Evolutionary conservation across 257 asterid species (phyloP).

Genomic region (Solanum bulbocastanum): DNA sequence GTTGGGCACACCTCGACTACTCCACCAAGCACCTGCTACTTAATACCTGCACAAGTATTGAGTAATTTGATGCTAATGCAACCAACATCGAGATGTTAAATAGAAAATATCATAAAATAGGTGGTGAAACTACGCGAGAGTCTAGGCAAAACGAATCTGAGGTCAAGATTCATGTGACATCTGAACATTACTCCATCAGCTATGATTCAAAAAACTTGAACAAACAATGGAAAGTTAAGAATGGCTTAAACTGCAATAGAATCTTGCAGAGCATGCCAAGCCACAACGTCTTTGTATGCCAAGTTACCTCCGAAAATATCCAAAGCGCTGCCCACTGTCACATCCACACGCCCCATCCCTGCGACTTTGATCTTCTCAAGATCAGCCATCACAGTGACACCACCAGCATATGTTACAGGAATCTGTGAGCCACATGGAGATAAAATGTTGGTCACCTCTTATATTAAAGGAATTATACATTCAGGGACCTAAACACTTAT

Average conservation of each 20-base stretch:
- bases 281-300: constrained; percentile 75
- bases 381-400: constrained; percentile 71
- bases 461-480: background rate
- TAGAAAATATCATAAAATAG: background rate
- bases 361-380: constrained; percentile 70
- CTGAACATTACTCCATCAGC: background rate
- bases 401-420: constrained; percentile 96
- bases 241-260: constrained; percentile 23
- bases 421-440: constrained; percentile 31
- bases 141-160: background rate
- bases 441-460: background rate
- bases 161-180: background rate
- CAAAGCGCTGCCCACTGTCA: constrained; percentile 92
- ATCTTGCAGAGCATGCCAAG: constrained; percentile 78
- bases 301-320: constrained; percentile 88
- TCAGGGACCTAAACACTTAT: background rate
- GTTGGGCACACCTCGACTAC: background rate
- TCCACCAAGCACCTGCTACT: background rate
- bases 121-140: background rate
- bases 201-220: background rate
- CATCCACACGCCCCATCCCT: constrained; percentile 79
- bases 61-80: background rate
- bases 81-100: background rate
- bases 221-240: background rate
- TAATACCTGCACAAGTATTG: background rate